Base-by-base conservation (phyloP, 2,329 filamentous ascomycete genomes). In the Grosmannia clavigera region DNA sequence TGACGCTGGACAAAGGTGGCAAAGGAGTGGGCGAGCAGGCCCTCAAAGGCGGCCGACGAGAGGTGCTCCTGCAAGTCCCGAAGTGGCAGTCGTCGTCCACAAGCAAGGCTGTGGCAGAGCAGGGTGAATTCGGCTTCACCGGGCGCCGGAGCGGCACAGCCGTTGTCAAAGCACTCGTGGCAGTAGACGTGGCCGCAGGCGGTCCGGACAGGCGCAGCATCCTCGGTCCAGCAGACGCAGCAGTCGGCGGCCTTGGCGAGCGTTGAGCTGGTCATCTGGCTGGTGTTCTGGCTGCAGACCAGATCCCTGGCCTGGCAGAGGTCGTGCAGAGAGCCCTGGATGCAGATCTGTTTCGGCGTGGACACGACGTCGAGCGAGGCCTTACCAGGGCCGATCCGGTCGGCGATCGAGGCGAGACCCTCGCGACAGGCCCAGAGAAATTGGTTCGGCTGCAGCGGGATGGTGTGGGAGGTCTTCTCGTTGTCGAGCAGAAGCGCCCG, bases 141-240 rank as follows among this genome's bases (percentile, higher is more conserved):
- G 12, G 38, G 16, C 56, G 3, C 62, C 61, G 5, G 22, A 51
- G 29, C 25, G 27, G 53, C 58, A 60, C 72, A 72, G 10, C 72
- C 62, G 50, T 66, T 65, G 57, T 70, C 66, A 53, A 79, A 76
- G 63, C 76, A 79, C 27, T 69, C 67, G 0, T 63, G 61, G 64
- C 75, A 79, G 63, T 78, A 78, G 12, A 68, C 51, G 60, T 79
- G 76, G 0, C 63, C 65, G 63, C 76, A 78, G 1, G 58, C 51
- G 5, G 70, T 74, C 9, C 48, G 64, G 6, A 77, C 59, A 0
- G 71, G 65, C 6, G 73, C 66, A 22, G 74, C 72, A 0, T 70
- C 70, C 31, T 70, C 68, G 14, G 63, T 69, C 65, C 68, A 73
- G 59, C 75, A 78, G 7, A 74, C 67, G 0, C 69, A 58, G 61